Base-by-base conservation (phyloP, 2,329 filamentous ascomycete genomes). In the Fusarium oxysporum region DNA sequence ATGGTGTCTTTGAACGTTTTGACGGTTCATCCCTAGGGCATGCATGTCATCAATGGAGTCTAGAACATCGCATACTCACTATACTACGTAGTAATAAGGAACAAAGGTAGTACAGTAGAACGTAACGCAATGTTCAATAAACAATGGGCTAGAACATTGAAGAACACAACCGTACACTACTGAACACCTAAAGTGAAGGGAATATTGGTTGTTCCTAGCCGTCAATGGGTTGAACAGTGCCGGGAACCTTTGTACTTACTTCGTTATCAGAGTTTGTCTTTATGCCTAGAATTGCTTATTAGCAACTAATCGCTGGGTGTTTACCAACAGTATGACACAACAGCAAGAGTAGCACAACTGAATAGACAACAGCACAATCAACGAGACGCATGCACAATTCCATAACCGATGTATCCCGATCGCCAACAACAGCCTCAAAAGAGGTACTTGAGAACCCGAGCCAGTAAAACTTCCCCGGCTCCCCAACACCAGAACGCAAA, bases 371-470 rank as follows among this genome's bases (percentile, higher is more conserved):
- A 25, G 32, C 23, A n/a, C 41, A 61, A 38, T 41, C 21, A n/a
- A 38, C 28, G 23, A 50, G 35, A 25, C 32, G 53, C 38, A 16
- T 10, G 35, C 28, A 47, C 30, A 23, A 60, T 19, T 19, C 21
- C 41, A 43, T 11, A 48, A 25, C 19, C 23, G 30, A 71, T 73
- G 62, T 38, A 51, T 40, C 41, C 43, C 30, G 41, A 54, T 32
- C 30, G 48, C 19, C 55, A 35, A 38, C 43, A 33, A 21, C 33
- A 35, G 16, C 43, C 62, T 51, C 54, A 30, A 51, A 68, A 37
- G 61, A 61, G 32, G 38, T 59, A 74, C 53, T 44, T 62, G n/a
- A 58, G 67, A 50, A 74, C 50, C 23, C 45, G 59, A 44, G 50
- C 51, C 23, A 68, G 25, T 32, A 50, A 68, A 16, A 19, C 58